Conservation (phyloP, 139 green algal species). For the Zygnema cylindricum region DNA sequence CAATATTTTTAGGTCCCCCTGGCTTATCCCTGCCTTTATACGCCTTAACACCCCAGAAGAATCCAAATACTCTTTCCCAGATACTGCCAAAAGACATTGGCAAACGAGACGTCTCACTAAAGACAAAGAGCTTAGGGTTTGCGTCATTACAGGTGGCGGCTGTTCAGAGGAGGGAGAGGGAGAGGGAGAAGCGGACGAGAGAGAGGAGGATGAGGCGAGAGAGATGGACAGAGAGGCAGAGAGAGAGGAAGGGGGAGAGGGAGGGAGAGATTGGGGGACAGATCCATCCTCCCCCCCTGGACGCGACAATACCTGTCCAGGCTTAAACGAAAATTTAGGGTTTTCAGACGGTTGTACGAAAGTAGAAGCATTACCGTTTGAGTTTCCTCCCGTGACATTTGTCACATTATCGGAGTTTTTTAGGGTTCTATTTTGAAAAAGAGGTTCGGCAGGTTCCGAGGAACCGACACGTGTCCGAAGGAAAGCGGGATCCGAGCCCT, state of each 20-base stretch:
- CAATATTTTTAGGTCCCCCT: constrained; percentile 17
- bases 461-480: background rate
- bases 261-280: background rate
- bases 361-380: background rate
- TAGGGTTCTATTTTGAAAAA: background rate
- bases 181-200: background rate
- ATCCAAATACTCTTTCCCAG: constrained; percentile 35
- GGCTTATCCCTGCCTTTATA: background rate
- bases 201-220: background rate
- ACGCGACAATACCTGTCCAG: background rate
- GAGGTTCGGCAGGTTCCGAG: background rate
- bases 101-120: background rate
- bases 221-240: background rate
- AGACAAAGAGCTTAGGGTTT: background rate
- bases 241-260: background rate
- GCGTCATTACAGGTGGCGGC: background rate
- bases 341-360: background rate
- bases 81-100: background rate
- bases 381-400: background rate
- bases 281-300: background rate
- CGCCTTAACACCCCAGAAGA: constrained; percentile 34
- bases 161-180: background rate
- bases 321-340: background rate
- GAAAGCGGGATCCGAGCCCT: background rate
- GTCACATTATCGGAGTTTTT: background rate